Conservation (phyloP, 129 eudicot species). For the Helichrysum umbraculigerum region DNA sequence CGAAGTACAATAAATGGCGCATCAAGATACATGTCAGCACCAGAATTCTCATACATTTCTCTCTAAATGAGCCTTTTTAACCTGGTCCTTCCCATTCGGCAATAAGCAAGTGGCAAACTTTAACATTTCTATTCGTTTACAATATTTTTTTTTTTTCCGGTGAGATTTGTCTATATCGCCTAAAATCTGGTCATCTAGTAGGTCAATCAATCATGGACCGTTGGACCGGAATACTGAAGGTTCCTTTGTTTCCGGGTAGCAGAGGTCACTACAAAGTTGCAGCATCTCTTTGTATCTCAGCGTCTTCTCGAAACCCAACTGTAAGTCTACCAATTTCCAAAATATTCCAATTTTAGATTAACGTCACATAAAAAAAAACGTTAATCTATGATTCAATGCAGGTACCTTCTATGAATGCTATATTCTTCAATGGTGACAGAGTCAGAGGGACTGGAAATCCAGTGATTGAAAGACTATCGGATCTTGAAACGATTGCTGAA, state of each 20-base stretch:
- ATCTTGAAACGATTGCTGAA: constrained; percentile 64
- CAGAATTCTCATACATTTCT: no score
- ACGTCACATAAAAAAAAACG: neutral
- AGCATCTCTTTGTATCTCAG: constrained; percentile 71
- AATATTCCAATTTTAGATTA: neutral
- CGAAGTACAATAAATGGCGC: no score
- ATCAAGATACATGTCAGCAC: no score
- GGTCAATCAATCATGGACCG: constrained; percentile 59
- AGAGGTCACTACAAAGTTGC: constrained; percentile 64
- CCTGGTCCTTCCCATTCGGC: no score
- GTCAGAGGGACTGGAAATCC: constrained; percentile 87
- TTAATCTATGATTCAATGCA: constrained; percentile 16
- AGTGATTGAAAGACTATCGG: constrained; percentile 86
- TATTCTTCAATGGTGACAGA: constrained; percentile 85
- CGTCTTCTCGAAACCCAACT: constrained; percentile 45
- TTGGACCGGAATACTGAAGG: constrained; percentile 77
- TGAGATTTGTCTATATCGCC: neutral
- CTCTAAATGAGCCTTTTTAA: no score
- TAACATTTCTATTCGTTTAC: neutral
- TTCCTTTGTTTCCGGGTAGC: constrained; percentile 61
- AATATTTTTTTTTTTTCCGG: no score
- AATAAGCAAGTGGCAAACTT: neutral
- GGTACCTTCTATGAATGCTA: constrained; percentile 85
- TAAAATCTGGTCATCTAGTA: constrained; percentile 11
- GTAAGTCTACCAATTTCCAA: constrained; percentile 41